phyloP scores from a whole-genome alignment of 2,329 filamentous ascomycete species.

The Sporothrix curviconia region DNA sequence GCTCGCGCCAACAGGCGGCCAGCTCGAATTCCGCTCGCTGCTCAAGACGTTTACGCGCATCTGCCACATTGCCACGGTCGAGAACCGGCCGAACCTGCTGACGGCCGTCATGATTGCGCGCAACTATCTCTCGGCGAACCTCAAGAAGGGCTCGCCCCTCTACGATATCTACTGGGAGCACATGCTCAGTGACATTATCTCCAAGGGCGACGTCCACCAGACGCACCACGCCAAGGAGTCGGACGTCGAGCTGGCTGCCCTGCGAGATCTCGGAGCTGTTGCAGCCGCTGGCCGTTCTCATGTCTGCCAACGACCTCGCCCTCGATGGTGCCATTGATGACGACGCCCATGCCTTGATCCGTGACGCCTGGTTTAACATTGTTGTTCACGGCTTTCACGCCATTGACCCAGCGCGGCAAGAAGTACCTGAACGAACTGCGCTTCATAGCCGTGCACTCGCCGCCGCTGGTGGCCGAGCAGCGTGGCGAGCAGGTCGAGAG shows the following conservation, averaged over 20 bases:
- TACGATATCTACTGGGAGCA: constrained; percentile 80
- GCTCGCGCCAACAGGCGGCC: constrained; percentile 69
- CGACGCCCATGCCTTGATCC: constrained; percentile 64
- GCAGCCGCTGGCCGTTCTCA: constrained; percentile 77
- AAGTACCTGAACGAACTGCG: constrained; percentile 71
- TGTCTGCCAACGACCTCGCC: constrained; percentile 58
- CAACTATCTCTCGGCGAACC: constrained; percentile 65
- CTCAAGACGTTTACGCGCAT: constrained; percentile 77
- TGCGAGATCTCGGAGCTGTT: constrained; percentile 83
- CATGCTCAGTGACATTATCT: constrained; percentile 79
- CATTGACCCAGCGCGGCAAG: constrained; percentile 65
- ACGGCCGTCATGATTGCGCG: constrained; percentile 75
- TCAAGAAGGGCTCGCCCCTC: constrained; percentile 62
- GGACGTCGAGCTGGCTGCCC: constrained; percentile 74
- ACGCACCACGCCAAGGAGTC: constrained; percentile 65
- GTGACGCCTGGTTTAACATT: constrained; percentile 98
- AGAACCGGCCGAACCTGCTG: constrained; percentile 60
- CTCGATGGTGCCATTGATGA: constrained; percentile 50
- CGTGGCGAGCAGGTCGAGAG: constrained; percentile 86
- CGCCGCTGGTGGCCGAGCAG: constrained; percentile 80
- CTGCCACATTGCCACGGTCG: constrained; percentile 63
- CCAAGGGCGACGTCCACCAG: constrained; percentile 79
- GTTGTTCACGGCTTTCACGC: constrained; percentile 85
- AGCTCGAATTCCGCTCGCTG: constrained; percentile 76
- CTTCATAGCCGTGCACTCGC: constrained; percentile 78